Conservation (phyloP, 2,329 filamentous ascomycete genomes). For the Hypoxylon sp. region DNA sequence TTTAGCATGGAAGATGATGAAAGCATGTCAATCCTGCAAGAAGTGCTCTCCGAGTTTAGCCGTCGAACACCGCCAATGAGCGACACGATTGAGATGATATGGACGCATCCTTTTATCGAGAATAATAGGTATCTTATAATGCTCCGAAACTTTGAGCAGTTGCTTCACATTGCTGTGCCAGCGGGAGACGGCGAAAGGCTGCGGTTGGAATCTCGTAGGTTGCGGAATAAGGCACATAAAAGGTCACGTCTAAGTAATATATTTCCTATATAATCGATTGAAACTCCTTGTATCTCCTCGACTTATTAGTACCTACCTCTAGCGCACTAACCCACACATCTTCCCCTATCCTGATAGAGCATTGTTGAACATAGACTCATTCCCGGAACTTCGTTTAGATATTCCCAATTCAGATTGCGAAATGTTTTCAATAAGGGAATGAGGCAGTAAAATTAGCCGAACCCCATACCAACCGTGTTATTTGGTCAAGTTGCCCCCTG, state of each 20-base stretch:
- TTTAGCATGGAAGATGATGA: constrained; percentile 31
- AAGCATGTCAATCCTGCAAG: constrained; percentile 19
- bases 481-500: too few relatives aligned
- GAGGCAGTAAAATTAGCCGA: too few relatives aligned
- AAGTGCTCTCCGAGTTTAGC: constrained; percentile 2
- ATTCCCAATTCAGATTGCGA: too few relatives aligned
- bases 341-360: too few relatives aligned
- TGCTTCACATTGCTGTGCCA: not conserved
- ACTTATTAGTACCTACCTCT: too few relatives aligned
- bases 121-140: not conserved
- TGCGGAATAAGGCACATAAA: not conserved
- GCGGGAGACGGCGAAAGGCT: not conserved
- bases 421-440: too few relatives aligned
- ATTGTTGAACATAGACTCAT: not conserved
- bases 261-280: not conserved
- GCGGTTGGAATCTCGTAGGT: not conserved
- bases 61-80: not conserved
- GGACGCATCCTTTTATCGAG: not conserved
- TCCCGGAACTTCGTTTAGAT: too few relatives aligned
- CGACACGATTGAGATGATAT: not conserved
- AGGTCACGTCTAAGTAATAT: not conserved
- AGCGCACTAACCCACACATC: too few relatives aligned
- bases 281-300: not conserved
- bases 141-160: not conserved
- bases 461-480: too few relatives aligned